These are phyloP conservation scores for Didymella pomorum DNA, from an alignment of 2,329 filamentous ascomycete genomes.

Conservation along the genomic window DNA sequence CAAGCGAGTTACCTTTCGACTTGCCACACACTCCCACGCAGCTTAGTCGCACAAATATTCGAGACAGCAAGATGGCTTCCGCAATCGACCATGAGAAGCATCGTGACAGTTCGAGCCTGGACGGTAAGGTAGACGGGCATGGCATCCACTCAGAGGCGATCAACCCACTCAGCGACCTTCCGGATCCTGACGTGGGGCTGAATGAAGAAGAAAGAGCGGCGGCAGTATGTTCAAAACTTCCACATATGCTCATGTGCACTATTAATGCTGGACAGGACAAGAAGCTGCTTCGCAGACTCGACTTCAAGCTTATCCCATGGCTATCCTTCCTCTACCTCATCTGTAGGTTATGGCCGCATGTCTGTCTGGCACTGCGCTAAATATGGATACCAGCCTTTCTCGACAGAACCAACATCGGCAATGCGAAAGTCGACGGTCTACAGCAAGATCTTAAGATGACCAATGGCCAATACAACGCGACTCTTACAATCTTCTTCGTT, in stretches of 20 bases:
- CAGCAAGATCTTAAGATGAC: slow-evolving; percentile 68
- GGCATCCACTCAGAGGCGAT: slow-evolving; percentile 20
- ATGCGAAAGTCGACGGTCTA: slow-evolving; percentile 68
- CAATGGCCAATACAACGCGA: slow-evolving; percentile 73
- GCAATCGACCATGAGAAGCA: slow-evolving; percentile 29
- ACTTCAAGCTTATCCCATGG: slow-evolving; percentile 69
- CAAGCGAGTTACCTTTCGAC: not conserved
- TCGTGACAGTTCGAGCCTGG: slow-evolving; percentile 29
- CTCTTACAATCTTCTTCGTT: slow-evolving; percentile 85
- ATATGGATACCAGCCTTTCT: slow-evolving; percentile 60
- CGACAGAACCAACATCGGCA: slow-evolving; percentile 78
- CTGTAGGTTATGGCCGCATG: slow-evolving; percentile 47
- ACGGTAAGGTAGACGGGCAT: slow-evolving; percentile 32
- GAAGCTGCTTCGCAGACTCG: slow-evolving; percentile 68
- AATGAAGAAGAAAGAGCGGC: slow-evolving; percentile 68
- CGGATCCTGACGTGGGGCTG: slow-evolving; percentile 71
- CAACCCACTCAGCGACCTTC: slow-evolving; percentile 32
- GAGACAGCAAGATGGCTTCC: slow-evolving; percentile 28
- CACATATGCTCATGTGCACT: not conserved
- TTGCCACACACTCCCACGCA: not conserved
- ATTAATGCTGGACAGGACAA: slow-evolving; percentile 59
- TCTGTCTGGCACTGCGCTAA: not conserved
- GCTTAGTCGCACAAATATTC: not conserved
- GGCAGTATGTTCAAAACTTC: slow-evolving; percentile 59
- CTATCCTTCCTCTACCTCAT: slow-evolving; percentile 76